phyloP scores from a whole-genome alignment of 2,329 filamentous ascomycete species.

The Aotearoamyces nothofagi region DNA sequence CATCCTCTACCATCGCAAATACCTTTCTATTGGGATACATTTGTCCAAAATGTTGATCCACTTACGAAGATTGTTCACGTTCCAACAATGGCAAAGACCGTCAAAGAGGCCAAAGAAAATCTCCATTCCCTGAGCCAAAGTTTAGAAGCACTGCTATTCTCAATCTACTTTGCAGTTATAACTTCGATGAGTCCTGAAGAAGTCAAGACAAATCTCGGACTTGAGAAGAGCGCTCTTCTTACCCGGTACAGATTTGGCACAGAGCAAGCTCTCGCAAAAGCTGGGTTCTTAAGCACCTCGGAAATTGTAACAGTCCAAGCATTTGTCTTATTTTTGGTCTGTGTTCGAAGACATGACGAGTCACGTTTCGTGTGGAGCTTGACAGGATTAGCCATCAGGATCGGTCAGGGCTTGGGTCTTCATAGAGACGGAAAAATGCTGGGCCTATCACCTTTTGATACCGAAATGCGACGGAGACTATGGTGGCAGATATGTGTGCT shows the following conservation, averaged over 20 bases:
- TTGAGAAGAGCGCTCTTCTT: conserved; percentile 28
- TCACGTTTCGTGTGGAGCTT: conserved; percentile 35
- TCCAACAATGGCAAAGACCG: conserved; percentile 45
- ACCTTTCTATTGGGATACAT: conserved; percentile 53
- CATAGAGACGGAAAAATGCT: conserved; percentile 43
- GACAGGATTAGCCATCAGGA: conserved; percentile 39
- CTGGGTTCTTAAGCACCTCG: conserved; percentile 36
- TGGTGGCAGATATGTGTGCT: conserved; percentile 48
- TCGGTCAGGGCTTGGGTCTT: conserved; percentile 42
- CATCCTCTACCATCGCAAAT: conserved; percentile 54
- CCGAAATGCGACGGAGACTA: conserved; percentile 40
- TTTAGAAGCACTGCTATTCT: conserved; percentile 33
- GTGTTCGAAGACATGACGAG: conserved; percentile 31
- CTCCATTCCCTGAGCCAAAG: conserved; percentile 34
- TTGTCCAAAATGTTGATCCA: conserved; percentile 59
- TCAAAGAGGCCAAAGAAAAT: conserved; percentile 45
- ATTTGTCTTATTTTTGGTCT: conserved; percentile 37
- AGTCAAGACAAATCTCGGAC: conserved; percentile 21
- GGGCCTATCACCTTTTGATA: conserved; percentile 38
- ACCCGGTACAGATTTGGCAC: conserved; percentile 33
- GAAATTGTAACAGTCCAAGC: conserved; percentile 38
- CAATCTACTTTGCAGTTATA: conserved; percentile 38
- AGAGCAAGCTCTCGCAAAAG: conserved; percentile 37
- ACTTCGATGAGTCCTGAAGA: conserved; percentile 23
- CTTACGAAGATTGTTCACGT: conserved; percentile 58